These are phyloP conservation scores for Hsuehochloa calcarea DNA, from an alignment of 176 grass and related monocot species.

Conservation along the genomic window DNA sequence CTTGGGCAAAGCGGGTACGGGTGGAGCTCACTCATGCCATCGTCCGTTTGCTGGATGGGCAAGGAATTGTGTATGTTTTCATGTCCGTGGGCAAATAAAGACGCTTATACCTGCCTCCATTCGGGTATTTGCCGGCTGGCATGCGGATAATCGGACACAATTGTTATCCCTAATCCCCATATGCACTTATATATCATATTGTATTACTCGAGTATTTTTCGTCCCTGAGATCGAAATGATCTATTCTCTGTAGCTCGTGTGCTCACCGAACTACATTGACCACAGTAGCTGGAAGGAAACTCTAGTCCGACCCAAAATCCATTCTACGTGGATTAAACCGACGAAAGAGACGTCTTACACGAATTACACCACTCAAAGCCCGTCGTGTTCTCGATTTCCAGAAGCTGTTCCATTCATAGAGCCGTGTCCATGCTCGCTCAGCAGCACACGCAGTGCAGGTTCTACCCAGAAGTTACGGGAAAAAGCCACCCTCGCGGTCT, in stretches of 20 bases:
- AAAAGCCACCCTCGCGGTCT: not conserved
- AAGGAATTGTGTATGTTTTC: too few relatives aligned
- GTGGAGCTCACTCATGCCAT: too few relatives aligned
- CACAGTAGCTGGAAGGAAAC: not conserved
- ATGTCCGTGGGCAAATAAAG: too few relatives aligned
- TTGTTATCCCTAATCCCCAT: too few relatives aligned
- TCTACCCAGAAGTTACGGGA: not conserved
- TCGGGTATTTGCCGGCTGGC: too few relatives aligned
- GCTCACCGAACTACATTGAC: not conserved
- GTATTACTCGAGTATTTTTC: not conserved
- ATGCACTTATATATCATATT: not conserved
- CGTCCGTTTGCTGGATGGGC: too few relatives aligned
- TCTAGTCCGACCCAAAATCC: not conserved
- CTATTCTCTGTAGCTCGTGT: too few relatives aligned
- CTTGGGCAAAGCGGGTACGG: too few relatives aligned
- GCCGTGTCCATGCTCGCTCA: not conserved
- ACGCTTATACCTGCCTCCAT: too few relatives aligned
- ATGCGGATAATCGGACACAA: too few relatives aligned
- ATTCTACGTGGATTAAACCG: not conserved
- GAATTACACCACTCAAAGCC: not conserved
- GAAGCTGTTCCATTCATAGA: conserved; percentile 21
- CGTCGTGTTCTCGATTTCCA: not conserved
- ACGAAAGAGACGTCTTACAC: not conserved
- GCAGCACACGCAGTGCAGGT: not conserved
- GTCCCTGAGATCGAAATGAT: not conserved